Percentiles rank a stretch among this genome's conserved stretches.
These are phyloP conservation scores for Scedosporium apiospermum DNA, from an alignment of 2,329 filamentous ascomycete genomes.

Conservation along the genomic window DNA sequence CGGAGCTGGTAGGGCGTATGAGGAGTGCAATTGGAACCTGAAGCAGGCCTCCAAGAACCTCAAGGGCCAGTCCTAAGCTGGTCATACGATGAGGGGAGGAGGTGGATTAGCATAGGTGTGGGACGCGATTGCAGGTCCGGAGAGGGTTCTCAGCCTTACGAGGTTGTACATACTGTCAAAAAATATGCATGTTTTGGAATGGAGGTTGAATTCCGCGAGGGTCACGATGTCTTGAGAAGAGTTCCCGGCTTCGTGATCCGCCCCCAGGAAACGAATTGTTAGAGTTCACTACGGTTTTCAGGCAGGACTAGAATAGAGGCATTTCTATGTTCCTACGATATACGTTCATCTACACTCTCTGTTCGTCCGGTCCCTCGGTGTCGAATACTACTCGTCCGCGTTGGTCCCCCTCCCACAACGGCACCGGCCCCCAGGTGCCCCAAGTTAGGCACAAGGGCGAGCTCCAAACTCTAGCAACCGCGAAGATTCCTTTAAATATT, in stretches of 20 bases:
- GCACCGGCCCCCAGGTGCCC: too few species aligned
- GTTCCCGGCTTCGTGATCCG: neutral
- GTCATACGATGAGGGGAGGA: neutral
- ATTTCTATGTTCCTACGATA: neutral
- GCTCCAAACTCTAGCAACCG: neutral
- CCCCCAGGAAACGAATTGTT: neutral
- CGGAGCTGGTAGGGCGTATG: conserved; percentile 91
- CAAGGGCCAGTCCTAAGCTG: conserved; percentile 31
- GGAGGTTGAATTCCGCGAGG: neutral
- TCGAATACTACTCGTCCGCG: neutral
- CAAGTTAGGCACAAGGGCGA: too few species aligned
- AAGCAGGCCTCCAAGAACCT: conserved; percentile 52
- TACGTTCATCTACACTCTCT: neutral
- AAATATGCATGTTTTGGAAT: neutral
- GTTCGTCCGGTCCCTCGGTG: neutral
- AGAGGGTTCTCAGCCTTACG: neutral
- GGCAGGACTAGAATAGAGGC: conserved; percentile 1
- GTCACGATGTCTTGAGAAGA: neutral
- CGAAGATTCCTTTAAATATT: neutral
- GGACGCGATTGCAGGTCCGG: neutral
- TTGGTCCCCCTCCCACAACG: too few species aligned
- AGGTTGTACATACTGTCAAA: neutral
- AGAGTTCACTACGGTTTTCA: neutral
- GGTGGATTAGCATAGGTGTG: neutral
- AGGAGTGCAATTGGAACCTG: conserved; percentile 86